Percentiles rank a stretch among this genome's conserved stretches.
phyloP scores from a whole-genome alignment of 2,329 filamentous ascomycete species.

The Cercospora sp. region DNA sequence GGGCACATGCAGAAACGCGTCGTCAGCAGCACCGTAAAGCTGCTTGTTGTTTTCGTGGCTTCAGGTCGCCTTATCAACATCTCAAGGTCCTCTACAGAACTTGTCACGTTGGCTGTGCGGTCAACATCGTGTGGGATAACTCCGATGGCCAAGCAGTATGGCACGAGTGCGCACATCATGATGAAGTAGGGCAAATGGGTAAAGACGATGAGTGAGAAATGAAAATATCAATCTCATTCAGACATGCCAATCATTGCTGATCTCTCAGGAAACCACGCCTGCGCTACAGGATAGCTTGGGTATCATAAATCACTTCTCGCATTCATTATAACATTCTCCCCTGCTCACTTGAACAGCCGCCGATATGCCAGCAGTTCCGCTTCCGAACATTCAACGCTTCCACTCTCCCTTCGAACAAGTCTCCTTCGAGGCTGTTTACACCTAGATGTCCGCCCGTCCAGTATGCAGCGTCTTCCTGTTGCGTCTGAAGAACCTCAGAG shows the following conservation, averaged over 20 bases:
- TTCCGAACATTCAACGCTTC: background rate
- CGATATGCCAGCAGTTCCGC: background rate
- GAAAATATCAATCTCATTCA: background rate
- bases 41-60: background rate
- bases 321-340: background rate
- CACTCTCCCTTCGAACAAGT: background rate
- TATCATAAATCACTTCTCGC: conserved; percentile 1
- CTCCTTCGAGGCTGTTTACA: background rate
- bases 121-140: background rate
- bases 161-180: background rate
- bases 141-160: background rate
- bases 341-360: background rate
- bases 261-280: background rate
- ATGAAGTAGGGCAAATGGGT: background rate
- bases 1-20: conserved; percentile 1
- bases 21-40: background rate
- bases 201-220: background rate
- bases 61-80: background rate
- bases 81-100: background rate
- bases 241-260: background rate
- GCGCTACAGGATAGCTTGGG: conserved; percentile 5
- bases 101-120: background rate
- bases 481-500: conserved; percentile 61
- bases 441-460: conserved; percentile 38
- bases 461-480: conserved; percentile 40